Conservation (phyloP, 2,329 filamentous ascomycete genomes). For the Dactylellina cionopaga region DNA sequence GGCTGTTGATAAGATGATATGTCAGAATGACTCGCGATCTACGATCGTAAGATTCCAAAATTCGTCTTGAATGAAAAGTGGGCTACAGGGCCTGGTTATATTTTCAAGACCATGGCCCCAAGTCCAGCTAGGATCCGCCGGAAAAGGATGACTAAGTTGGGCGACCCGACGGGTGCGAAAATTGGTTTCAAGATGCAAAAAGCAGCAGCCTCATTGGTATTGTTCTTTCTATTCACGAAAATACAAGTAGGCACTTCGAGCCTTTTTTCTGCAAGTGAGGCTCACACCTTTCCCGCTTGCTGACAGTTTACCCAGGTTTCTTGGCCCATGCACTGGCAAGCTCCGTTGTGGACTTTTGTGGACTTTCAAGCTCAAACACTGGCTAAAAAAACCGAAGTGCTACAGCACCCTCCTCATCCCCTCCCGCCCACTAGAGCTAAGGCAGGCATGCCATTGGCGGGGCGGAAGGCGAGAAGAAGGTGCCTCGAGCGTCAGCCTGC, state of each 20-base stretch:
- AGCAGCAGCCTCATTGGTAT: slow-evolving; percentile 51
- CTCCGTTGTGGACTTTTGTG: slow-evolving; percentile 32
- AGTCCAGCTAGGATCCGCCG: slow-evolving; percentile 28
- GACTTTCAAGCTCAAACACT: slow-evolving; percentile 36
- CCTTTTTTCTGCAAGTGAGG: slow-evolving; percentile 50
- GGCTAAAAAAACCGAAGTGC: slow-evolving; percentile 50
- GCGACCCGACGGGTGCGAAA: slow-evolving; percentile 1
- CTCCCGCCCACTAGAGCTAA: slow-evolving; percentile 28
- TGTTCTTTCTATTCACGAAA: slow-evolving; percentile 10
- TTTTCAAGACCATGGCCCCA: slow-evolving; percentile 32
- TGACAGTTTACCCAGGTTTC: slow-evolving; percentile 42
- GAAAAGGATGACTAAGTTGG: slow-evolving; percentile 42
- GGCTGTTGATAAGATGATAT: slow-evolving; percentile 36
- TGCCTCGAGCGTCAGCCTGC: slow-evolving; percentile 53
- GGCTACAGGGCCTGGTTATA: slow-evolving; percentile 50
- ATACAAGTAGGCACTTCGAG: slow-evolving; percentile 45
- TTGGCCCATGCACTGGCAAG: slow-evolving; percentile 49
- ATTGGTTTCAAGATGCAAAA: slow-evolving; percentile 40
- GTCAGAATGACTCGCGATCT: slow-evolving; percentile 46
- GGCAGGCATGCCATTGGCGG: slow-evolving; percentile 46
- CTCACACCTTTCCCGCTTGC: slow-evolving; percentile 40
- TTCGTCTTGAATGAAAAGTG: slow-evolving; percentile 41
- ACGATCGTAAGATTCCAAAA: slow-evolving; percentile 40
- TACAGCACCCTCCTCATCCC: slow-evolving; percentile 10
- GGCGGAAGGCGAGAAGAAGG: slow-evolving; percentile 41